Base-by-base conservation (phyloP, 352 stramenopile species). In the Halophytophthora batemanensis region DNA sequence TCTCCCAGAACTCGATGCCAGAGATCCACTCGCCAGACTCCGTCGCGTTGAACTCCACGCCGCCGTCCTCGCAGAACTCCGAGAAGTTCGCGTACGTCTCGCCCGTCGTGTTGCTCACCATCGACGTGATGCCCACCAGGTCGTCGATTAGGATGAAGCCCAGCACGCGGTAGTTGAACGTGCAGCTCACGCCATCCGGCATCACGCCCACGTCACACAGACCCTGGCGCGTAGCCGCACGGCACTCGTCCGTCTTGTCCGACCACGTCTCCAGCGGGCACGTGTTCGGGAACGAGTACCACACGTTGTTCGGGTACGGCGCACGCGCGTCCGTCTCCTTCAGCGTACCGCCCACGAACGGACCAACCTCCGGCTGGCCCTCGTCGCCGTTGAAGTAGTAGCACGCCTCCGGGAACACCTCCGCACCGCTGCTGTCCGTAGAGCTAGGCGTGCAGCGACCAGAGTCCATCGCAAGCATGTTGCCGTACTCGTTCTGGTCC, bases 261-360 rank as follows among this genome's bases (percentile, higher is more conserved):
- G 45, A 62, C 77, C 79, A 90, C 23, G 59, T 29, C 35, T 79
- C 37, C 0, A 87, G 64, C 6, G 77, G 72, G 34, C 77, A 90
- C 14, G 74, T 69, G 66, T 92, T 87, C 0, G 84, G 82, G 54
- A 87, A 84, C 52, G 84, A 94, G 64, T 80, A 94, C 82, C 79
- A 90, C 31, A 77, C 64, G 34, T 69, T 82, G 60, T 90, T 71
- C 5, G 77, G 77, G 66, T 93, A 93, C 19, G 75, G 79, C 1
- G 74, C 77, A 13, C 72, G 69, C 15, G 63, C 49, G 41, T 91
- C 75, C 33, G 56, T 70, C 25, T 63, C 61, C 57, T 82, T 83
- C 4, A 44, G 57, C 25, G 64, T 73, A 7, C 64, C 70, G 17
- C 82, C 80, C 1, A 94, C 50, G 43, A 87, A 94, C 1, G 79